Conservation (phyloP, 1,284 basidiomycete species). For the Stereum hirsutum region DNA sequence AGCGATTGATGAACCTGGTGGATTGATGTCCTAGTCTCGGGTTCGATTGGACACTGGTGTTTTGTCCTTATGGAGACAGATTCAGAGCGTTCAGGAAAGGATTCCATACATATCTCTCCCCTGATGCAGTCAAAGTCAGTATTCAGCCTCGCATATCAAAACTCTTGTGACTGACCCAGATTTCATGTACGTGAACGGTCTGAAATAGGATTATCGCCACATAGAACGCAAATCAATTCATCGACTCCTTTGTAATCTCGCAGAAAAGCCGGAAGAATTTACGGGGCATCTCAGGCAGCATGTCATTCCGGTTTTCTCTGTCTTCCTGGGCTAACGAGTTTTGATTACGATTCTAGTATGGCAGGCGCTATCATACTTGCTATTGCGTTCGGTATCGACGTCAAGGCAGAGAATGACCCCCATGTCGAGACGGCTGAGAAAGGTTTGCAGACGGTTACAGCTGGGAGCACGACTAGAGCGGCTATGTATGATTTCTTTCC, state of each 20-base stretch:
- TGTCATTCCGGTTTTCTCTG: not conserved
- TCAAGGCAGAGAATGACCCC: constrained; percentile 27
- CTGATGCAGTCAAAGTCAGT: too few relatives aligned
- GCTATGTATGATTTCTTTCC: constrained; percentile 21
- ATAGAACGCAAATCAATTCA: constrained; percentile 12
- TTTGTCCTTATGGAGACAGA: too few relatives aligned
- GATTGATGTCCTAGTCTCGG: too few relatives aligned
- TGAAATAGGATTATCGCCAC: constrained; percentile 16
- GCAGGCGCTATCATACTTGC: constrained; percentile 17
- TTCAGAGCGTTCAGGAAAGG: too few relatives aligned
- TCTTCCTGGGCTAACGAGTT: constrained; percentile 3
- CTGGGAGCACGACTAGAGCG: constrained; percentile 17
- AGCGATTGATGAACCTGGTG: too few relatives aligned
- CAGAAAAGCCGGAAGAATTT: constrained; percentile 13
- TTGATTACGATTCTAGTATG: constrained; percentile 17
- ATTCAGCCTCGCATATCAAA: too few relatives aligned
- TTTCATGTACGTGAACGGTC: too few relatives aligned
- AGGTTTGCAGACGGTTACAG: constrained; percentile 16
- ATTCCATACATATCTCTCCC: too few relatives aligned
- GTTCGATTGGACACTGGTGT: too few relatives aligned
- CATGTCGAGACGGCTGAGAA: constrained; percentile 33
- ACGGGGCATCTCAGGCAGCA: constrained; percentile 8
- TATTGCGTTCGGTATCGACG: constrained; percentile 19
- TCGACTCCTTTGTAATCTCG: constrained; percentile 13
- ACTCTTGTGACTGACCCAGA: too few relatives aligned